Percentiles rank a stretch among this genome's conserved stretches.
Evolutionary conservation across 169 alveolate species (phyloP).

Genomic region (Cryptosporidium xiaoi): DNA sequence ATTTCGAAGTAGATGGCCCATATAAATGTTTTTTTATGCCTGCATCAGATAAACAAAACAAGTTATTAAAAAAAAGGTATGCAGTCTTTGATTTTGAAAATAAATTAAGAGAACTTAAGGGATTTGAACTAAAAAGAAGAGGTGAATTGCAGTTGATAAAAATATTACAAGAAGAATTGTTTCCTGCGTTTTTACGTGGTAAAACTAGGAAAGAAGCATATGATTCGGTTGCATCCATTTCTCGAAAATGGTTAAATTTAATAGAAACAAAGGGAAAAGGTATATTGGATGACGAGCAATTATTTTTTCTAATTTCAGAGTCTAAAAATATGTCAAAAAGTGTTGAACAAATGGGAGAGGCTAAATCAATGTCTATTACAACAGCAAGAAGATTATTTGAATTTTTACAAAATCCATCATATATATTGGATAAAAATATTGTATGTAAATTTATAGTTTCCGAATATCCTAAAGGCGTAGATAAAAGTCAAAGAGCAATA

Average conservation of each 20-base stretch:
- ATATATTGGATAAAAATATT: conserved; percentile 83
- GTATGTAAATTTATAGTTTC: conserved; percentile 92
- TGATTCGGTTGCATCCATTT: conserved; percentile 93
- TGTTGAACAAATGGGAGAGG: conserved; percentile 91
- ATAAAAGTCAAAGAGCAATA: conserved; percentile 95
- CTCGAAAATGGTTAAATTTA: conserved; percentile 91
- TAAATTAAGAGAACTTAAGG: conserved; percentile 94
- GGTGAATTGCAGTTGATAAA: conserved; percentile 98
- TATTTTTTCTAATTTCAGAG: conserved; percentile 93
- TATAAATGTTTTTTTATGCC: conserved; percentile 97
- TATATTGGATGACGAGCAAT: conserved; percentile 89
- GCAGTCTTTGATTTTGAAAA: conserved; percentile 94
- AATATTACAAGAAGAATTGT: conserved; percentile 96
- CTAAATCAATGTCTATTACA: conserved; percentile 94
- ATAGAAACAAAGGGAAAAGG: conserved; percentile 91
- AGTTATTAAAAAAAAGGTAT: conserved; percentile 94
- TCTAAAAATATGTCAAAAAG: conserved; percentile 90
- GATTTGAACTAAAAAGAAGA: conserved; percentile 97
- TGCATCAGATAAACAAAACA: conserved; percentile 97
- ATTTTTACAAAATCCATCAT: conserved; percentile 87
- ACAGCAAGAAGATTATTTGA: conserved; percentile 94
- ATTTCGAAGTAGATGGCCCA: conserved; percentile 99
- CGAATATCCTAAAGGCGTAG: conserved; percentile 92
- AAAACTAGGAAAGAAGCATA: conserved; percentile 92
- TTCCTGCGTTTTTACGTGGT: conserved; percentile 94